Evolutionary conservation across 768 basidiomycete genomes (phyloP), one percentile per base, ranked within the genome.

Genomic region (Porphyrellus cyaneotinctus): DNA sequence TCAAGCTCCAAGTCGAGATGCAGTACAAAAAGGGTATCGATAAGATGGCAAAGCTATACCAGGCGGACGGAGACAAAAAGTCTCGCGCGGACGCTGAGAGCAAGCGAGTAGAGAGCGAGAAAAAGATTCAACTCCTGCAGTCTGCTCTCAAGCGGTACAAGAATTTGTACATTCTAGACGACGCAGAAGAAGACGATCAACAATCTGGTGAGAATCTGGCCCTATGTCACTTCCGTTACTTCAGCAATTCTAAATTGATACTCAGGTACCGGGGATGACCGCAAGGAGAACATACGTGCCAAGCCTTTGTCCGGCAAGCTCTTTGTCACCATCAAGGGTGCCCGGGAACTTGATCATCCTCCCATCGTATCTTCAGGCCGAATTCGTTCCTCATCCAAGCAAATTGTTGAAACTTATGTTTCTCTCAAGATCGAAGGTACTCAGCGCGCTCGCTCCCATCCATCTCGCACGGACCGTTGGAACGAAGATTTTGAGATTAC

Each of bases 11-110:
- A 70, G 92, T 99, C 58, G 97, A 99, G 73, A 83, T 88, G 75
- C 94, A 98, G 73, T 97, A 97, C 78, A 95, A 95, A 78, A 82
- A 87, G 68, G 97, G 97, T 37, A 97, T 97, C 58, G 95, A 98
- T 74, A 97, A 97, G 77, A 99, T 99, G 97, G 90, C 87, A 33
- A 95, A 90, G 71, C 79, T 97, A 30, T 97, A 97, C 69, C 85
- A 92, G 63, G 91, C 88, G 6, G 97, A 99, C 64, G 95, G 95
- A 49, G 97, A 99, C 76, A 95, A 95, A 81, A 92, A 91, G 69
- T 88, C 94, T 39, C 83, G 89, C 64, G 84, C 83, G 13, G 95
- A 98, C 68, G 93, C 95, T 2, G 93, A 95, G 67, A 85, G 85
- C 67, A 97, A 99, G 74, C 83, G 87, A 57, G 78, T 95, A 26